phyloP scores from a whole-genome alignment of 2,329 filamentous ascomycete species.

The Penicillium sp. region DNA sequence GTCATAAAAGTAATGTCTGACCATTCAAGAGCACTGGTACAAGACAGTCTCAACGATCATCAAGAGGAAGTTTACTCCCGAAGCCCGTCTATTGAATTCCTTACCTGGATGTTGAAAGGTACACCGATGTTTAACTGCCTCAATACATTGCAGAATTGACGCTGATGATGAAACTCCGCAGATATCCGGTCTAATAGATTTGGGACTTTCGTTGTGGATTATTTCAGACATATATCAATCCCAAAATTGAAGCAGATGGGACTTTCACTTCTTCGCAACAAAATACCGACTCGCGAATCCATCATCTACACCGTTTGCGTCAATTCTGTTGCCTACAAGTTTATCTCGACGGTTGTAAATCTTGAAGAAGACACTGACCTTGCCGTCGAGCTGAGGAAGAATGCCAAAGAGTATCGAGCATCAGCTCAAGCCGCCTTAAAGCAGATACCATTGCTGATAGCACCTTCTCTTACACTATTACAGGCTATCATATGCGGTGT shows the following conservation, averaged over 20 bases:
- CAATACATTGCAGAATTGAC: background rate
- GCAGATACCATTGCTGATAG: conserved; percentile 14
- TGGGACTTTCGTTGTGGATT: conserved; percentile 21
- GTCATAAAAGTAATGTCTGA: conserved; percentile 8
- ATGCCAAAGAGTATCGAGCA: background rate
- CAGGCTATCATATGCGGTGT: conserved; percentile 13
- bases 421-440: conserved; percentile 16
- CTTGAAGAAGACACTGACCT: conserved; percentile 3
- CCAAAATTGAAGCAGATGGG: conserved; percentile 22
- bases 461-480: conserved; percentile 13
- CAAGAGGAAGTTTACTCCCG: conserved; percentile 3
- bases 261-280: conserved; percentile 12
- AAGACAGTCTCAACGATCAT: background rate
- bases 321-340: conserved; percentile 21
- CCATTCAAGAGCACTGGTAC: background rate
- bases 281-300: conserved; percentile 4
- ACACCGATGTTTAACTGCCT: background rate
- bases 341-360: conserved; percentile 13
- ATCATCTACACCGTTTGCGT: conserved; percentile 22
- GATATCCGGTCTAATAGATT: conserved; percentile 19
- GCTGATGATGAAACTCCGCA: background rate
- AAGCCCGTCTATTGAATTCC: conserved; percentile 15
- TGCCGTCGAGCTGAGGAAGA: background rate
- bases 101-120: conserved; percentile 26
- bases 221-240: conserved; percentile 19